A percentile compares a stretch with the other conserved stretches of the same genome.
Conservation (phyloP, 2,329 filamentous ascomycete species). For the Pezicula rhizophila region DNA sequence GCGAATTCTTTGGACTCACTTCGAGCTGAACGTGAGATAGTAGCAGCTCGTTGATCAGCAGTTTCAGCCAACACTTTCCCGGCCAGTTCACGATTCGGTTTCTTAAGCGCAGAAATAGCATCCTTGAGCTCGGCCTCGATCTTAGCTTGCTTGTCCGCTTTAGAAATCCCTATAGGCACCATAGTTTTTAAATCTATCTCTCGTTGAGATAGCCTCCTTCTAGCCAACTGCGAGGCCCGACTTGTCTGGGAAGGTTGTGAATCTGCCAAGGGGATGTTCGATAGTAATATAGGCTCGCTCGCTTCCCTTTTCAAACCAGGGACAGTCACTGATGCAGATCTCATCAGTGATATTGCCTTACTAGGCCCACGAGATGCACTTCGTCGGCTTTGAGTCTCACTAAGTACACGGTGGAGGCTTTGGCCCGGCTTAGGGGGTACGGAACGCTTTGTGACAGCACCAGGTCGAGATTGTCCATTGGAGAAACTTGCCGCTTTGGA, state of each 20-base stretch:
- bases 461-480: constrained; percentile 40
- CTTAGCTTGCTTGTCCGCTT: constrained; percentile 57
- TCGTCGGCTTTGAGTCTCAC: constrained; percentile 47
- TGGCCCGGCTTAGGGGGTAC: constrained; percentile 35
- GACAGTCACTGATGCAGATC: constrained; percentile 64
- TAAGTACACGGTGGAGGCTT: constrained; percentile 57
- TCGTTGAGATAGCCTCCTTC: constrained; percentile 41
- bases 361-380: constrained; percentile 52
- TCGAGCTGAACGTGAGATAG: constrained; percentile 35
- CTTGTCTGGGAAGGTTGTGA: constrained; percentile 29
- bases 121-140: constrained; percentile 66
- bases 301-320: constrained; percentile 61
- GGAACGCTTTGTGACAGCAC: constrained; percentile 44
- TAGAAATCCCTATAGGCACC: constrained; percentile 47
- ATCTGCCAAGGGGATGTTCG: constrained; percentile 41
- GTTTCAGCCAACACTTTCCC: constrained; percentile 62
- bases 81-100: constrained; percentile 67
- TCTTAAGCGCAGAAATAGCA: constrained; percentile 68
- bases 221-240: constrained; percentile 29
- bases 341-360: constrained; percentile 56
- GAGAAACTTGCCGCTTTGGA: constrained; percentile 37
- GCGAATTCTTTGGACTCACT: constrained; percentile 37
- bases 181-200: constrained; percentile 49
- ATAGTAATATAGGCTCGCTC: constrained; percentile 51
- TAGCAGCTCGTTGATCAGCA: constrained; percentile 52